A percentile compares a stretch with the other conserved stretches of the same genome.
Conservation (phyloP, 352 stramenopile species). For the Thalassiosira livingstoniorum region DNA sequence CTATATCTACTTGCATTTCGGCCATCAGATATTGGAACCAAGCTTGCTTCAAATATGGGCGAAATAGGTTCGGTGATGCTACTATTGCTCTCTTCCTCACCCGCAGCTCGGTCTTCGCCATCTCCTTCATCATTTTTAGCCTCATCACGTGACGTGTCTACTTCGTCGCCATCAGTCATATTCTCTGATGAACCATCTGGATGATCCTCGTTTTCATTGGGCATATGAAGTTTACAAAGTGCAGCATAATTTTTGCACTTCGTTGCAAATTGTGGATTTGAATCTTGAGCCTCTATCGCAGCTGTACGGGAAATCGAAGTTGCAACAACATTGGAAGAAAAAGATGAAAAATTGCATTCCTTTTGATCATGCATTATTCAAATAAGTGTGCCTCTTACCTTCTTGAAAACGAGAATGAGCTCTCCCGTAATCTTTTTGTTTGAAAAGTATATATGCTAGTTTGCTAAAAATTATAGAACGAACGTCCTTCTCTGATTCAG, state of each 20-base stretch:
- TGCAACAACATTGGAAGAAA: too few species aligned
- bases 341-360: too few species aligned
- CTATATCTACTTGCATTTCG: slow-evolving; percentile 5
- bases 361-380: too few species aligned
- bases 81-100: neutral
- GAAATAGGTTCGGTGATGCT: neutral
- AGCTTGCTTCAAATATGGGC: slow-evolving; percentile 7
- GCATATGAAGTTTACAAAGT: slow-evolving; percentile 2
- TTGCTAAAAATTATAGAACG: slow-evolving; percentile 8
- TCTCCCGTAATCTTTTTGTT: neutral
- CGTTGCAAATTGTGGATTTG: neutral
- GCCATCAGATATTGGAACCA: slow-evolving; percentile 12
- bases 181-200: too few species aligned
- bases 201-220: too few species aligned
- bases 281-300: too few species aligned
- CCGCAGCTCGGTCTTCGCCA: too few species aligned
- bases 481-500: too few species aligned
- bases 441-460: slow-evolving; percentile 6
- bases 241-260: slow-evolving; percentile 6
- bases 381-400: slow-evolving; percentile 11
- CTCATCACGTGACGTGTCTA: too few species aligned
- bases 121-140: too few species aligned
- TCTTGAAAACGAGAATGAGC: neutral
- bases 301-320: too few species aligned
- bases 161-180: too few species aligned